phyloP scores from a whole-genome alignment of 495 filamentous ascomycete species.

The Elasticomyces elasticus region DNA sequence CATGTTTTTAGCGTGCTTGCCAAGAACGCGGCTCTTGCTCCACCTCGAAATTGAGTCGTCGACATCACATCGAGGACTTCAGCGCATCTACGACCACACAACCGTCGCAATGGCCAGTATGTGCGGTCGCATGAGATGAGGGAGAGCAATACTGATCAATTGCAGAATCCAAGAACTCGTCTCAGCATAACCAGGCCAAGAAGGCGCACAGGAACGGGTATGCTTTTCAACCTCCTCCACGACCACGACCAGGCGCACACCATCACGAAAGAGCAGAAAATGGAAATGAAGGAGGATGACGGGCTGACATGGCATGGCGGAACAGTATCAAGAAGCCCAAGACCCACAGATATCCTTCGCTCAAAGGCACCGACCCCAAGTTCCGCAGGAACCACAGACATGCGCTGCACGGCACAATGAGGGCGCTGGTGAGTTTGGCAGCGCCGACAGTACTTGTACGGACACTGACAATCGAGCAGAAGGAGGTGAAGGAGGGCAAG shows the following conservation, averaged over 20 bases:
- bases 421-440: conserved; percentile 74
- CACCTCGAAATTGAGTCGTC: neutral
- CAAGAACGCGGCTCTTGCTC: neutral
- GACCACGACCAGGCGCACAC: neutral
- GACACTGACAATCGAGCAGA: conserved; percentile 51
- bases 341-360: conserved; percentile 95
- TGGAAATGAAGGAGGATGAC: neutral
- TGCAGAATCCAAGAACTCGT: conserved; percentile 96
- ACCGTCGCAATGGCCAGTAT: conserved; percentile 43
- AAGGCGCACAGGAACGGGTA: conserved; percentile 99
- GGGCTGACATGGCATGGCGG: neutral
- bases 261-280: neutral
- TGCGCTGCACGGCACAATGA: conserved; percentile 96
- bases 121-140: conserved; percentile 6
- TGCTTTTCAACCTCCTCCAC: conserved; percentile 23
- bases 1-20: neutral
- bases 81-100: conserved; percentile 1
- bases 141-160: conserved; percentile 4
- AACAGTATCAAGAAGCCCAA: conserved; percentile 97
- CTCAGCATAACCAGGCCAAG: conserved; percentile 91
- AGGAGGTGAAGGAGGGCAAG: conserved; percentile 96
- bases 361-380: conserved; percentile 98
- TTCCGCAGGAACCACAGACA: conserved; percentile 99
- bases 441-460: too few relatives aligned
- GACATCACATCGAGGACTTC: neutral